These are phyloP conservation scores for Trifolium subterraneum DNA, from an alignment of 306 rosid genomes.

Conservation along the genomic window DNA sequence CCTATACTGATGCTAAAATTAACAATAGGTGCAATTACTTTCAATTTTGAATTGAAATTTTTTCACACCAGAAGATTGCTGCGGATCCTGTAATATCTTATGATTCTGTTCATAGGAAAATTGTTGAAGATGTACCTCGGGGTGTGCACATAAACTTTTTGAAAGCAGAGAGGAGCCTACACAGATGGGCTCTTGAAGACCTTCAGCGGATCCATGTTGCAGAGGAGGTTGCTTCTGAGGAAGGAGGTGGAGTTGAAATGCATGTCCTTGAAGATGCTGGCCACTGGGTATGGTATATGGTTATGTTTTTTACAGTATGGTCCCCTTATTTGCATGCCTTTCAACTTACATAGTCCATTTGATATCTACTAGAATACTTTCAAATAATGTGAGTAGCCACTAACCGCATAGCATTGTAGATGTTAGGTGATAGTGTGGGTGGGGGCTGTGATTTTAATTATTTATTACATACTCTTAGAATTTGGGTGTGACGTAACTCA, in stretches of 20 bases:
- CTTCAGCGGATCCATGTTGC: conserved; percentile 91
- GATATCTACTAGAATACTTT: conserved; percentile 28
- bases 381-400: conserved; percentile 3
- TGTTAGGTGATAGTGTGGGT: background rate
- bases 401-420: conserved; percentile 9
- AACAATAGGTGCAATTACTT: conserved; percentile 13
- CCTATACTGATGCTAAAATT: conserved; percentile 31
- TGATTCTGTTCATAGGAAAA: conserved; percentile 58
- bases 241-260: conserved; percentile 99
- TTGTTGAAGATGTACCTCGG: conserved; percentile 94
- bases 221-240: conserved; percentile 85
- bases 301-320: background rate
- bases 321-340: conserved; percentile 11
- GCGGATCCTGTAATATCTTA: conserved; percentile 29
- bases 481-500: background rate
- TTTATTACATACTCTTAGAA: background rate
- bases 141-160: conserved; percentile 95
- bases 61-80: conserved; percentile 19
- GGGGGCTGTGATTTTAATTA: background rate
- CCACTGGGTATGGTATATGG: conserved; percentile 68
- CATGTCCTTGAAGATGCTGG: conserved; percentile 99
- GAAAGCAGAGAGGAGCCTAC: conserved; percentile 98
- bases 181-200: conserved; percentile 97
- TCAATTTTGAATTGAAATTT: conserved; percentile 27
- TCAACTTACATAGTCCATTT: conserved; percentile 4